These are phyloP conservation scores for Verticillium dahliae DNA, from an alignment of 2,329 filamentous ascomycete genomes.

Conservation along the genomic window DNA sequence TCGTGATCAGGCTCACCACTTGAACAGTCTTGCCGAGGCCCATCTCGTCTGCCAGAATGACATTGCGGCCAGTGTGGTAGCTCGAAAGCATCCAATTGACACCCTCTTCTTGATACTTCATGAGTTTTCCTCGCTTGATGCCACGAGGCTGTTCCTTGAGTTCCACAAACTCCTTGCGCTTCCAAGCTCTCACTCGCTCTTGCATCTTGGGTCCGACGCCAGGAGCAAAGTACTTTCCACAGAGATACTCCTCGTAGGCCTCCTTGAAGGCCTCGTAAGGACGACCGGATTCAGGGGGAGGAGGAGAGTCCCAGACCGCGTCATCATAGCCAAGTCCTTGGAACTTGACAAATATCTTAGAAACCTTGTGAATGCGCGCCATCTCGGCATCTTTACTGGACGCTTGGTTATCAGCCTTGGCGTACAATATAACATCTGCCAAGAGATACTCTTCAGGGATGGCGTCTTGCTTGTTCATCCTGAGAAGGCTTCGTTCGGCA, in stretches of 20 bases:
- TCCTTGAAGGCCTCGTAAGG: conserved; percentile 73
- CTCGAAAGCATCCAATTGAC: conserved; percentile 94
- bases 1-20: conserved; percentile 74
- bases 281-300: conserved; percentile 53
- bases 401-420: conserved; percentile 47
- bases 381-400: conserved; percentile 61
- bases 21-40: conserved; percentile 96
- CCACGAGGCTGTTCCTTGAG: conserved; percentile 66
- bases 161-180: conserved; percentile 60
- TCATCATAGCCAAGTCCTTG: conserved; percentile 90
- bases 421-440: conserved; percentile 82
- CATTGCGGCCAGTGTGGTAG: conserved; percentile 75
- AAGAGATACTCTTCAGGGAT: conserved; percentile 82
- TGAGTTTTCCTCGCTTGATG: conserved; percentile 72
- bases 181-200: conserved; percentile 62
- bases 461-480: conserved; percentile 68
- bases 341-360: conserved; percentile 78
- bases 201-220: conserved; percentile 41
- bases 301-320: conserved; percentile 81
- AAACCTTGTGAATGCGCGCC: conserved; percentile 64
- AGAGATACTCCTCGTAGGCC: conserved; percentile 82
- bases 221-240: conserved; percentile 61
- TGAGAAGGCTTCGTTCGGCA: conserved; percentile 48
- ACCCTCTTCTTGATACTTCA: conserved; percentile 90
- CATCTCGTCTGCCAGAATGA: conserved; percentile 96